Evolutionary conservation across 2,329 filamentous ascomycete species (phyloP), one percentile per base, ranked within the genome.

Genomic region (Penicillium sp.): DNA sequence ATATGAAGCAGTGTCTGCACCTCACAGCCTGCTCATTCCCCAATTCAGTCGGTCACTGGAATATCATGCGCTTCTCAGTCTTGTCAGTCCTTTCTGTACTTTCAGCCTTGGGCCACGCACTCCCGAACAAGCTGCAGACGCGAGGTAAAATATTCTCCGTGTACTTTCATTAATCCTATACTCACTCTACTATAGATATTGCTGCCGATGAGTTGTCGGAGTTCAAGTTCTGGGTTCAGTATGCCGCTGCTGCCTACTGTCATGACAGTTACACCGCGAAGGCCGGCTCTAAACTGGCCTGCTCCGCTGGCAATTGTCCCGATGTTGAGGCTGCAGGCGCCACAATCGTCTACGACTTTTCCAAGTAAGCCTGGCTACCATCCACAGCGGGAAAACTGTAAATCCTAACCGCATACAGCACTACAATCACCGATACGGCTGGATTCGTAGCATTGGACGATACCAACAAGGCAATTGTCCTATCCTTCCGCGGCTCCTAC

Each of bases 241-340:
- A 80, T 66, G 76, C 79, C 3, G 79, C 79, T 1, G 80, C 80
- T 0, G 69, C 79, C 29, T 82, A 82, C 67, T 83, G 80, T 63
- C 64, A 72, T 4, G 63, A 62, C 37, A 81, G 81, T 68, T 81
- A 80, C 64, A 70, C 76, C 44, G 69, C 71, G 37, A 51, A 63
- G 45, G 53, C 73, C n/a, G 71, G 71, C 48, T 72, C 74, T 11
- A 76, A 76, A 55, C 45, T 81, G 39, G 73, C 65, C 16, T 83
- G 80, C 58, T 64, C 65, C 1, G 66, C 73, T 16, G 74, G 72
- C 0, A 80, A 79, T 59, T 83, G 80, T 58, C 73, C 77, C 0
- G 62, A 71, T 2, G 78, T 83, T 0, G 73, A 82, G 66, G 48
- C 57, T 13, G 49, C 53, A 1, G 62, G 53, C 11, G 44, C 65